phyloP scores from a whole-genome alignment of 345 rosid genomes.

The Combretum micranthum region DNA sequence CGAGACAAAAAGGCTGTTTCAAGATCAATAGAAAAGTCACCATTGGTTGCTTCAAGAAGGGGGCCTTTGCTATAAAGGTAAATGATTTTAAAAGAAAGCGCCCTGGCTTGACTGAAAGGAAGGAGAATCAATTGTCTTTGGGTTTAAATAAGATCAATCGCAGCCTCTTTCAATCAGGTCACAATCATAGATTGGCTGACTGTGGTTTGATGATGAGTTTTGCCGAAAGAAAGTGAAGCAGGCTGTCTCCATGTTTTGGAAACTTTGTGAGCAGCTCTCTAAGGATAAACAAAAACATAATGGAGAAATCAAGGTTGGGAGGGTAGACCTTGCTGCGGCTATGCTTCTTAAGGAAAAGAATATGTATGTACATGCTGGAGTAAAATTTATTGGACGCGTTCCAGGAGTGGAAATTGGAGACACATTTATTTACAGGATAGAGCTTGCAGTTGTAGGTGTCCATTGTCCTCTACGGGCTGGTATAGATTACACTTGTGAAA shows the following conservation, averaged over 20 bases:
- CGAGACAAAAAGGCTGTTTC: neutral
- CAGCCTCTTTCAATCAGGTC: no score
- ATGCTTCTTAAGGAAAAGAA: neutral
- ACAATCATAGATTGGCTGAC: no score
- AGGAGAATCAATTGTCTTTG: no score
- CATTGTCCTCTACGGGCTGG: constrained; percentile 10
- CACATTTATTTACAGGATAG: constrained; percentile 16
- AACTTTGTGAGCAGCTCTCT: neutral
- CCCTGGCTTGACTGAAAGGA: neutral
- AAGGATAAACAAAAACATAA: neutral
- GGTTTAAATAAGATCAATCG: no score
- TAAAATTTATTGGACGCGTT: constrained; percentile 6
- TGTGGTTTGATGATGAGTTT: no score
- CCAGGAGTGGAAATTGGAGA: constrained; percentile 20
- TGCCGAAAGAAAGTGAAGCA: neutral
- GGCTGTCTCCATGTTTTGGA: neutral
- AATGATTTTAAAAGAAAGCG: neutral
- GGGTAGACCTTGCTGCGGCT: constrained; percentile 5
- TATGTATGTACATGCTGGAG: neutral
- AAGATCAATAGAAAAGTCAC: no score
- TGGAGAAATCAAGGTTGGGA: neutral
- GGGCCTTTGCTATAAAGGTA: neutral
- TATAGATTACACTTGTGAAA: constrained; percentile 7
- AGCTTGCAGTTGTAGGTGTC: constrained; percentile 10
- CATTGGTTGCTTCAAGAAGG: neutral